Evolutionary conservation across 768 basidiomycete species (phyloP).

Genomic region (Boletus sensibilis): DNA sequence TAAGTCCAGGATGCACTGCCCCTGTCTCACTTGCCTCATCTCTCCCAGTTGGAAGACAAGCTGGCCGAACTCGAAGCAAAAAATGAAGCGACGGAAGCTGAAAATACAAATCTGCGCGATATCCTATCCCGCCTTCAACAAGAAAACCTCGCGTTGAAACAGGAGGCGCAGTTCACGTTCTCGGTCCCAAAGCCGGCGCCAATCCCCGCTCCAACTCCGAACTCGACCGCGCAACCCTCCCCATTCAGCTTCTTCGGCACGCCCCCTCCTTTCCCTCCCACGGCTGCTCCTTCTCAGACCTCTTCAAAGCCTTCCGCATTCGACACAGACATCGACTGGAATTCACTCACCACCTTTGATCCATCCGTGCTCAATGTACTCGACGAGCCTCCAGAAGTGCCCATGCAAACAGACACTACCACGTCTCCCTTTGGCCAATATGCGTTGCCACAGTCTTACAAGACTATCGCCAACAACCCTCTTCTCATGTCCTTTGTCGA

Average conservation of each 20-base stretch:
- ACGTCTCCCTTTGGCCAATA: conserved; percentile 47
- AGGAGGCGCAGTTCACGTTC: conserved; percentile 82
- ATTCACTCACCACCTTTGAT: conserved; percentile 68
- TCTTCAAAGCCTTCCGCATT: conserved; percentile 25
- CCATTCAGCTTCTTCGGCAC: conserved; percentile 29
- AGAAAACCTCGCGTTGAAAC: conserved; percentile 84
- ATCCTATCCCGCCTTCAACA: conserved; percentile 79
- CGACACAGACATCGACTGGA: conserved; percentile 51
- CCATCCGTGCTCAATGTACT: conserved; percentile 61
- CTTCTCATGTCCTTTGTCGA: conserved; percentile 81
- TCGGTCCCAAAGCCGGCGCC: conserved; percentile 54
- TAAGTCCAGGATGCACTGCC: conserved; percentile 41
- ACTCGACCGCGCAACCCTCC: conserved; percentile 19
- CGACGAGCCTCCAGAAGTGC: conserved; percentile 59
- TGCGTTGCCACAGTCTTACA: conserved; percentile 53
- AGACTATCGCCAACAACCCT: conserved; percentile 81
- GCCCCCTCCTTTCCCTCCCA: conserved; percentile 21
- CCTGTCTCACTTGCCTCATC: conserved; percentile 10
- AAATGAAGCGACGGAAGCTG: conserved; percentile 65
- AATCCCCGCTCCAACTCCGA: conserved; percentile 23
- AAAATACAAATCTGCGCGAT: conserved; percentile 90
- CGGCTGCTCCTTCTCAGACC: conserved; percentile 34
- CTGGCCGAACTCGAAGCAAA: conserved; percentile 84
- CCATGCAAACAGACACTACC: conserved; percentile 59
- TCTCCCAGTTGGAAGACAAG: conserved; percentile 79